Percentiles rank a stretch among this genome's conserved stretches.
Evolutionary conservation across 2,329 filamentous ascomycete genomes (phyloP).

Genomic region (Trichophyton simii): DNA sequence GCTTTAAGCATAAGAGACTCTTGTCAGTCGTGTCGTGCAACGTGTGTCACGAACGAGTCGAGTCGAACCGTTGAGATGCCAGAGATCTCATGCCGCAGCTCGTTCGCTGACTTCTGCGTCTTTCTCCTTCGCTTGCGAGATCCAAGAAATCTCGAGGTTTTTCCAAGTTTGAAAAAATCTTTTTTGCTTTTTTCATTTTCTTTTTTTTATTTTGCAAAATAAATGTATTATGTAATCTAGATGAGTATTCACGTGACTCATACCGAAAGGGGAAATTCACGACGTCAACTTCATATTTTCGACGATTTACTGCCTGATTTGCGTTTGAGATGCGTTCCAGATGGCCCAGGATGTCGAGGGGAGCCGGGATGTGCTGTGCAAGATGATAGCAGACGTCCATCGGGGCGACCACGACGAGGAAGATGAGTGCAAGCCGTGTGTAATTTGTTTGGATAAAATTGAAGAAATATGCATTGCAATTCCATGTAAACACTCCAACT

Average conservation of each 20-base stretch:
- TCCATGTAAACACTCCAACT: slow-evolving; percentile 68
- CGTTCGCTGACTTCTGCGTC: not conserved
- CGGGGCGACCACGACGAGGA: slow-evolving; percentile 18
- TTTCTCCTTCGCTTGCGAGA: not conserved
- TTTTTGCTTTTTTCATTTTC: not conserved
- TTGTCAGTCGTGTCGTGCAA: not conserved
- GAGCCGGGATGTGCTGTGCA: slow-evolving; percentile 33
- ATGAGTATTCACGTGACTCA: not conserved
- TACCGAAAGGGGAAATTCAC: not conserved
- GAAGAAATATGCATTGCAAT: slow-evolving; percentile 57
- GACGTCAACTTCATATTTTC: not conserved
- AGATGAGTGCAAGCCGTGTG: slow-evolving; percentile 48
- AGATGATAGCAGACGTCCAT: slow-evolving; percentile 35
- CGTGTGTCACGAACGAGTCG: not conserved
- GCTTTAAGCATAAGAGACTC: not conserved
- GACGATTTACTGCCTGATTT: not conserved
- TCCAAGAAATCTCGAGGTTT: not conserved
- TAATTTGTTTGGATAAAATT: slow-evolving; percentile 73
- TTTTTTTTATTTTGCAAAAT: not conserved
- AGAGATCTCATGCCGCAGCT: not conserved
- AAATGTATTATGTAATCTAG: not conserved
- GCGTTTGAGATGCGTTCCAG: not conserved
- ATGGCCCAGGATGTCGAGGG: slow-evolving; percentile 32
- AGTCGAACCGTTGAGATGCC: no score
- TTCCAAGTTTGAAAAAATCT: not conserved